Percentiles rank a stretch among this genome's conserved stretches.
phyloP scores from a whole-genome alignment of 306 rosid genomes.

The Pterocarpus macrocarpus region DNA sequence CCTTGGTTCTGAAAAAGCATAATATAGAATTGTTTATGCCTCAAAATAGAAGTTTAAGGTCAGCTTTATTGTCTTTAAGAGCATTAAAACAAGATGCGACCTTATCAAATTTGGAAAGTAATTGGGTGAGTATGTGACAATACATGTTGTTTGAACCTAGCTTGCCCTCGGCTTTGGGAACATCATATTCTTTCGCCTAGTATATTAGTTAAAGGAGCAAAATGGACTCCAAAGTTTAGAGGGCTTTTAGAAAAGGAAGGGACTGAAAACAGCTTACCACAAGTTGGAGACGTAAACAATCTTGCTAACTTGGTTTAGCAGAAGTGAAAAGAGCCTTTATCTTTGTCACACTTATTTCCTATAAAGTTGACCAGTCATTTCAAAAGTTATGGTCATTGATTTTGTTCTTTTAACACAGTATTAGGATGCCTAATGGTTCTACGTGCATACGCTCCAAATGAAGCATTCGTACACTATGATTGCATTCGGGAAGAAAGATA shows the following conservation, averaged over 20 bases:
- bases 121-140: conserved; percentile 25
- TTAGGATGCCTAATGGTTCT: background rate
- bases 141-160: conserved; percentile 22
- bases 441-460: background rate
- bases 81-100: conserved; percentile 16
- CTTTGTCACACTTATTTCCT: background rate
- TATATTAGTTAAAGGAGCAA: conserved; percentile 1
- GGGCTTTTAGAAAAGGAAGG: background rate
- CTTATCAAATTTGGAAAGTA: conserved; percentile 47
- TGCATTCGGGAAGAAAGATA: background rate
- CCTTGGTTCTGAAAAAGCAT: conserved; percentile 31
- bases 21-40: conserved; percentile 35
- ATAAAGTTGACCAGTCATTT: background rate
- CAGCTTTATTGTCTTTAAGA: conserved; percentile 33
- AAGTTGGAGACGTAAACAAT: background rate
- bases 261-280: background rate
- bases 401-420: background rate
- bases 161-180: conserved; percentile 43
- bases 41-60: conserved; percentile 46
- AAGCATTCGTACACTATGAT: background rate
- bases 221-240: conserved; percentile 9
- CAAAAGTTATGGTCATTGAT: background rate
- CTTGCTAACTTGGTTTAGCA: background rate
- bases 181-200: conserved; percentile 21
- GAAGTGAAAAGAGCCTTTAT: background rate